Conservation (phyloP, 208 protist species). For the Crithidia thermophila region DNA sequence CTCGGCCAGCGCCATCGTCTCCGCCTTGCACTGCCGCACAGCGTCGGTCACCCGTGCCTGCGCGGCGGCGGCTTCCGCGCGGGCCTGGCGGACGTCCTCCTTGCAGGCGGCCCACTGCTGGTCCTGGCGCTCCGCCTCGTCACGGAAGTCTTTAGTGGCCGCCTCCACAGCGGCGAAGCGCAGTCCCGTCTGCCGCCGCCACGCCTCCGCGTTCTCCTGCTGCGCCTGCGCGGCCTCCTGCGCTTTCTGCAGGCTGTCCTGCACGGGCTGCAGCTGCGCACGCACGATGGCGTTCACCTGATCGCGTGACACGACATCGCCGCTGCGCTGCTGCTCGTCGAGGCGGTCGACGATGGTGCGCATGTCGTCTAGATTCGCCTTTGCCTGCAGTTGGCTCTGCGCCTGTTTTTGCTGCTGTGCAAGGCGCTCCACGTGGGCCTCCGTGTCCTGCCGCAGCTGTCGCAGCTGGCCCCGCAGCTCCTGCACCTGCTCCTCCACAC, state of each 20-base stretch:
- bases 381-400: constrained; percentile 25
- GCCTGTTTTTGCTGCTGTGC: constrained; percentile 29
- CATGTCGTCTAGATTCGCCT: constrained; percentile 18
- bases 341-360: constrained; percentile 18
- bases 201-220: constrained; percentile 19
- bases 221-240: constrained; percentile 21
- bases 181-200: constrained; percentile 15
- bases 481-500: constrained; percentile 20
- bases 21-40: constrained; percentile 20
- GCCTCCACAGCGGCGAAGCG: constrained; percentile 32
- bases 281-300: constrained; percentile 12
- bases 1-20: constrained; percentile 9
- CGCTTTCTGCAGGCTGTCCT: constrained; percentile 24
- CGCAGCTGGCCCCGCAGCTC: constrained; percentile 15
- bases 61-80: background rate
- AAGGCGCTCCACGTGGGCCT: constrained; percentile 19
- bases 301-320: constrained; percentile 11
- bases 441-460: constrained; percentile 18
- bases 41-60: constrained; percentile 14
- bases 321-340: constrained; percentile 24
- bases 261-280: constrained; percentile 21
- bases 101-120: constrained; percentile 15
- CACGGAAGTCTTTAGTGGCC: constrained; percentile 9
- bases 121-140: constrained; percentile 8
- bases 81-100: constrained; percentile 23